Percentiles rank a stretch among this genome's conserved stretches.
Evolutionary conservation across 83 land plant species (phyloP).

Genomic region (Picea abies): DNA sequence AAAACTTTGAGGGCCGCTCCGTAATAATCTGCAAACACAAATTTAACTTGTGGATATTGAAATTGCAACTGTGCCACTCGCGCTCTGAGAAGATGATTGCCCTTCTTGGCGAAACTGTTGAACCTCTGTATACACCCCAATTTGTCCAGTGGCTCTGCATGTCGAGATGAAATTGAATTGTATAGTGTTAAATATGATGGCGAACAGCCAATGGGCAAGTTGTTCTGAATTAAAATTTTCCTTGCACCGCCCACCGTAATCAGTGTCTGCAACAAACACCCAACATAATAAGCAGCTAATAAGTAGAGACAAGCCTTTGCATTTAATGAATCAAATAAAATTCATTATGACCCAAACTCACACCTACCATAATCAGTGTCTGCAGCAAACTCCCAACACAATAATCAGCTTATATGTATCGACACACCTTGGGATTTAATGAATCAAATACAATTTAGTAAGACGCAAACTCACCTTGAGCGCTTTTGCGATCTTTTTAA

Average conservation of each 20-base stretch:
- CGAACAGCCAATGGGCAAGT: constrained; percentile 56
- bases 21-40: constrained; percentile 53
- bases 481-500: neutral
- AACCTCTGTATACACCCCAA: constrained; percentile 11
- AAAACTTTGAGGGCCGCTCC: constrained; percentile 20
- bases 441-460: no score
- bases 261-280: neutral
- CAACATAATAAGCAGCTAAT: constrained; percentile 20
- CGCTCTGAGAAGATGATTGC: no score
- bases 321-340: neutral
- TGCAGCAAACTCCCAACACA: constrained; percentile 7
- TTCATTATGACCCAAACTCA: neutral
- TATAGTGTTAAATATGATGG: constrained; percentile 25
- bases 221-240: constrained; percentile 46
- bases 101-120: no score
- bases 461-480: neutral
- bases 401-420: neutral
- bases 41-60: constrained; percentile 28
- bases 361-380: constrained; percentile 15
- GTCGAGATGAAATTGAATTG: neutral
- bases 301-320: fast-evolving
- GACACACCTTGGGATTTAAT: neutral
- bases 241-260: constrained; percentile 33
- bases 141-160: constrained; percentile 24
- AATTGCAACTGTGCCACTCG: neutral